phyloP scores from a whole-genome alignment of 208 protist species.

The Phytomonas francai region DNA sequence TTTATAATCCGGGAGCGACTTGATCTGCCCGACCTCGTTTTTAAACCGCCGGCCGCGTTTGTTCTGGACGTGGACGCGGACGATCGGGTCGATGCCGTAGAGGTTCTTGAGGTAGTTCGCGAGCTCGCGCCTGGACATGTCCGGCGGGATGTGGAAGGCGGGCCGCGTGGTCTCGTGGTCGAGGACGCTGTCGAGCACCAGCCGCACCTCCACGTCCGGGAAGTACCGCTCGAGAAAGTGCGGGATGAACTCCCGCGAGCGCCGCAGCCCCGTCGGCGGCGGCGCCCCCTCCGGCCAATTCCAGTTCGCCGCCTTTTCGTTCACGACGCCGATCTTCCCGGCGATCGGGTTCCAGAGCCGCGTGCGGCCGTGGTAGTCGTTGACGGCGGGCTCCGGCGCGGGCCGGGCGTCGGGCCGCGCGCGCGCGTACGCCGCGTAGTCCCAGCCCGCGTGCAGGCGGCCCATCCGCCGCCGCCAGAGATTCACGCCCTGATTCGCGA shows the following conservation, averaged over 20 bases:
- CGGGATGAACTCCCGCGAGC: constrained; percentile 70
- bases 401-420: constrained; percentile 65
- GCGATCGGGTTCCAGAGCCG: constrained; percentile 83
- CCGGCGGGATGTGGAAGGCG: constrained; percentile 73
- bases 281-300: constrained; percentile 66
- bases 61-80: constrained; percentile 64
- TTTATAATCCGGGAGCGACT: constrained; percentile 72
- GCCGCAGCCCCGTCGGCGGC: constrained; percentile 70
- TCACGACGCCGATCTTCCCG: constrained; percentile 74
- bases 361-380: constrained; percentile 81
- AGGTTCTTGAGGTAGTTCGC: constrained; percentile 84
- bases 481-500: constrained; percentile 75
- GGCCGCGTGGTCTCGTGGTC: constrained; percentile 80
- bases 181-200: constrained; percentile 82
- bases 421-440: constrained; percentile 70
- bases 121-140: constrained; percentile 82
- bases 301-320: constrained; percentile 71
- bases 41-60: constrained; percentile 67
- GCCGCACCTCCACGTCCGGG: constrained; percentile 61
- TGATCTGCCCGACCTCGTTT: constrained; percentile 83
- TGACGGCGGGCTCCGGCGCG: constrained; percentile 74
- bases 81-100: constrained; percentile 78
- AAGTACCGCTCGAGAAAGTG: constrained; percentile 81
- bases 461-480: constrained; percentile 80
- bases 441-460: constrained; percentile 64